These are phyloP conservation scores for Fraxinus pennsylvanica DNA, from an alignment of 257 asterid genomes.

Conservation along the genomic window DNA sequence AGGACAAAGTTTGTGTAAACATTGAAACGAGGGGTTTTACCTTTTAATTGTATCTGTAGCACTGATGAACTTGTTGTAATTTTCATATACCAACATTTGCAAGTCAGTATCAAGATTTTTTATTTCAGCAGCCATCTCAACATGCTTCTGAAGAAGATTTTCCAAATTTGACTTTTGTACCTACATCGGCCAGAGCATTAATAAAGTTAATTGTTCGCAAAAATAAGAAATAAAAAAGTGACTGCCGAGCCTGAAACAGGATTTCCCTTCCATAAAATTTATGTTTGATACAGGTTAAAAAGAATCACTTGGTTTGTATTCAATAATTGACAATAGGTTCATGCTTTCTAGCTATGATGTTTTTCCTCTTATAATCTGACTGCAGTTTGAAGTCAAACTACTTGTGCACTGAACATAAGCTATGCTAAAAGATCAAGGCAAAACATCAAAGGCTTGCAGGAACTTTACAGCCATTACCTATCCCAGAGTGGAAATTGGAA, in stretches of 20 bases:
- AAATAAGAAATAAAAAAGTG: background rate
- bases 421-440: too few relatives aligned
- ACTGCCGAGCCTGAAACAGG: background rate
- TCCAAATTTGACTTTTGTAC: constrained; percentile 93
- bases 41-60: constrained; percentile 97
- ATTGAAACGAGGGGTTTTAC: constrained; percentile 38
- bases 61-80: constrained; percentile 96
- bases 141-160: constrained; percentile 94
- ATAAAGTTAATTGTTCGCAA: background rate
- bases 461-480: too few relatives aligned
- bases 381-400: background rate
- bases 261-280: background rate
- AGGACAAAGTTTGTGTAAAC: constrained; percentile 10
- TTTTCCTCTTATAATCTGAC: background rate
- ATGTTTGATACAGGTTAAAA: background rate
- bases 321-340: background rate
- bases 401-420: background rate
- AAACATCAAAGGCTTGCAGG: too few relatives aligned
- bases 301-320: background rate
- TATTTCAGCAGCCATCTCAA: constrained; percentile 98
- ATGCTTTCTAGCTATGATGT: background rate
- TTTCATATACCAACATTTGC: constrained; percentile 97
- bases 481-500: too few relatives aligned
- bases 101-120: constrained; percentile 96
- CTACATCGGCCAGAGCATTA: constrained; percentile 36